Conservation (phyloP, 2,329 filamentous ascomycete species). For the Fusarium sp. region DNA sequence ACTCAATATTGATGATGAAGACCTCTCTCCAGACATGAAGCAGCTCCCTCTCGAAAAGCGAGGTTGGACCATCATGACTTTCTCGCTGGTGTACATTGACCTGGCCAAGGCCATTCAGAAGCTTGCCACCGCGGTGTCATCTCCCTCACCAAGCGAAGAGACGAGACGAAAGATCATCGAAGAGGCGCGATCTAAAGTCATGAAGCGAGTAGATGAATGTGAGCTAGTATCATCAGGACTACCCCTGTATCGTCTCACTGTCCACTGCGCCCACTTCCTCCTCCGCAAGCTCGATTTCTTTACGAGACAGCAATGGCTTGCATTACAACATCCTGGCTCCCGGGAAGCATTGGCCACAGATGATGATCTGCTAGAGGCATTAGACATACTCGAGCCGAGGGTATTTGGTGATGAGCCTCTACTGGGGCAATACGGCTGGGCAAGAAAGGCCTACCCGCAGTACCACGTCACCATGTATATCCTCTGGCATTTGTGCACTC, state of each 20-base stretch:
- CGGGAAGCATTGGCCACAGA: neutral
- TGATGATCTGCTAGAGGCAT: neutral
- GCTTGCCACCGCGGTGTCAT: neutral
- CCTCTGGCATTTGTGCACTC: neutral
- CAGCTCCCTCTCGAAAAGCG: neutral
- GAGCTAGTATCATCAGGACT: neutral
- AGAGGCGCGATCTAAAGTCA: neutral
- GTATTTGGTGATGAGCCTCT: neutral
- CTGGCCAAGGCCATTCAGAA: neutral
- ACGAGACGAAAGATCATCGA: neutral
- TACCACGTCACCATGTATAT: slow-evolving; percentile 1
- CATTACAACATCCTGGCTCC: neutral
- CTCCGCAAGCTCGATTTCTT: neutral
- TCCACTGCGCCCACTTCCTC: neutral
- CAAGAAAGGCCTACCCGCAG: neutral
- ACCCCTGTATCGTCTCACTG: neutral
- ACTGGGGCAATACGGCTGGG: neutral
- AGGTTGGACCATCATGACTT: neutral
- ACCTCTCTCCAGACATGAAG: neutral
- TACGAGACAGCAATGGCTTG: neutral
- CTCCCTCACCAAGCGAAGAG: neutral
- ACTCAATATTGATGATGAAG: neutral
- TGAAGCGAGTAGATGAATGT: neutral
- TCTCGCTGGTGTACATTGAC: neutral
- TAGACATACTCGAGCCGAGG: neutral